Evolutionary conservation across 1,139 yeast species (phyloP), one percentile per base, ranked within the genome.

Genomic region (Hemisphaericaspora xylanilytica): DNA sequence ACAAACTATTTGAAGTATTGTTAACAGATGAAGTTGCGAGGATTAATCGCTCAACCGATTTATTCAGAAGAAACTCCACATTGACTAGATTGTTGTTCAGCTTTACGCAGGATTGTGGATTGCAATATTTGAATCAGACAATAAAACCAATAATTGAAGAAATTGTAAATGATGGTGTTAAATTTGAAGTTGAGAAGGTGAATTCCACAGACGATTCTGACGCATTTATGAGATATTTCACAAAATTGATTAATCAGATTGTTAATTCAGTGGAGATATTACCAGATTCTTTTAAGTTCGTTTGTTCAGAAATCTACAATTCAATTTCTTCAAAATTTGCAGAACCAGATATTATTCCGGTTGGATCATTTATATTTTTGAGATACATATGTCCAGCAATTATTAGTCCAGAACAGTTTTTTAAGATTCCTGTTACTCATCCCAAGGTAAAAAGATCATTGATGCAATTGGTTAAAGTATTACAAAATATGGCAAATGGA

Each of bases 371-470:
- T 55, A 68, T 90, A 38, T 90, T 92, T 55, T 68, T 92, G 48
- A 71, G 97, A 44, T 84, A 86, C 50, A 75, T 88, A 45, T 89
- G 95, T 55, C 97, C 98, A 7, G 95, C 95, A 0, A 81, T 92
- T 45, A 90, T 90, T 11, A 83, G 92, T 33, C 97, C 97, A 0
- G 95, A 87, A 47, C 74, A 88, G 3, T 68, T 63, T 42, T 65
- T 71, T 41, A 64, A 60, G 36, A 78, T 84, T 39, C 68, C 68
- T 17, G 67, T 78, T 25, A 61, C 69, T 5, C 69, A 50, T 50
- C 63, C 61, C 5, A 73, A 68, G 25, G 80, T 82, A 9, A 83
- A 89, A 48, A 72, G 96, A 47, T 78, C 89, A 1, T 71, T 87
- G 38, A 82, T 92, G 53, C 82, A 86, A 46, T 64, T 92, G 35